phyloP scores from a whole-genome alignment of 352 stramenopile genomes.

The Thalassiosira mediterranea region DNA sequence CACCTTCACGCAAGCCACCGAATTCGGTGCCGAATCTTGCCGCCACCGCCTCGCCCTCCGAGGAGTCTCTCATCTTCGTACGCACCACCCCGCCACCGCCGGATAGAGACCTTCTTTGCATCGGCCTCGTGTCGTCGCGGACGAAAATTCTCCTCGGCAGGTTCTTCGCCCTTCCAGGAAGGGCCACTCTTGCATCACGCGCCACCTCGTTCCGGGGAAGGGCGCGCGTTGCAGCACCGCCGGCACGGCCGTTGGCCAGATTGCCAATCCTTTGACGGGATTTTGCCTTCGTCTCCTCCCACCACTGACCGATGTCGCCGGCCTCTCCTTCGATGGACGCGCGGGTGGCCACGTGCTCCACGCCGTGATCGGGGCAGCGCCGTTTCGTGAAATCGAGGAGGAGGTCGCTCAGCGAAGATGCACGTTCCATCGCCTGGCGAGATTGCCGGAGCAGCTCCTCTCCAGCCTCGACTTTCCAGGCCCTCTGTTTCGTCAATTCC shows the following conservation, averaged over 20 bases:
- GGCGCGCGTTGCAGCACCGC: background rate
- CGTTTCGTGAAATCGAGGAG: slow-evolving; percentile 19
- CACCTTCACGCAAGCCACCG: background rate
- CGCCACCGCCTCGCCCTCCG: slow-evolving; percentile 1
- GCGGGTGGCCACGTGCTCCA: slow-evolving; percentile 15
- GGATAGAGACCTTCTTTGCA: background rate
- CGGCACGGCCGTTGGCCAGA: background rate
- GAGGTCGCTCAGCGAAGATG: slow-evolving; percentile 25
- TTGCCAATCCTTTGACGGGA: slow-evolving; percentile 7
- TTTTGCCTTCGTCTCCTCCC: slow-evolving; percentile 22
- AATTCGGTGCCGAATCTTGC: slow-evolving; percentile 36
- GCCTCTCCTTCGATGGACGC: slow-evolving; percentile 27
- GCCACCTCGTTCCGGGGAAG: slow-evolving; percentile 16
- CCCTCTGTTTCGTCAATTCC: slow-evolving; percentile 12
- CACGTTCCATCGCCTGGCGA: slow-evolving; percentile 19
- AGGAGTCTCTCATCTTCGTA: slow-evolving; percentile 6
- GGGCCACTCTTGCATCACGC: background rate
- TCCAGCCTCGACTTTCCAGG: slow-evolving; percentile 17
- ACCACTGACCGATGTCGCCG: slow-evolving; percentile 26
- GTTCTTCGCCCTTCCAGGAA: background rate
- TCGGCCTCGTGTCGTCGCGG: slow-evolving; percentile 7
- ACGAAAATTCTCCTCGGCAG: slow-evolving; percentile 36
- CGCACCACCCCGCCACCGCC: background rate
- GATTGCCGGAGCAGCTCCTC: slow-evolving; percentile 30
- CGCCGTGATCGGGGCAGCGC: slow-evolving; percentile 22